Conservation (phyloP, 805 yeast genomes). For the Yarrowia yakushimensis region DNA sequence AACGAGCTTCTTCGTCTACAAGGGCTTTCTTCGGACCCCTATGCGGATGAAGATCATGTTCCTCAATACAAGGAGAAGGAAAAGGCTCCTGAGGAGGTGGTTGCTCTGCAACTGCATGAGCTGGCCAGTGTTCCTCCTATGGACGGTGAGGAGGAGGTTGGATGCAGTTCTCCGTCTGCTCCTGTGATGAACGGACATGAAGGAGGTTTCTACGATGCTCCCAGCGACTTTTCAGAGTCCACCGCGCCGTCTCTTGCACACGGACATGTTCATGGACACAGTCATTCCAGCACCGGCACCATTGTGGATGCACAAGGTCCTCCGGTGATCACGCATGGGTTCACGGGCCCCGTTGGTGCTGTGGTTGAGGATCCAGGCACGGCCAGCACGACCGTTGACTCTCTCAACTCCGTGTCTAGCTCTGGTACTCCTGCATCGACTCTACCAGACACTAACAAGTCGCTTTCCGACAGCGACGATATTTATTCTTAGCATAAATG, state of each 20-base stretch:
- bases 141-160: neutral
- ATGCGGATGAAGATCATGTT: conserved; percentile 11
- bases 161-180: neutral
- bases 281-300: neutral
- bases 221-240: neutral
- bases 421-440: conserved; percentile 25
- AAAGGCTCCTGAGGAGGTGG: neutral
- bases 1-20: neutral
- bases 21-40: neutral
- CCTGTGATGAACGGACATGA: neutral
- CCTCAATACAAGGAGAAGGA: conserved; percentile 21
- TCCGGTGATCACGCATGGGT: neutral
- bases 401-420: neutral
- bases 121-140: conserved; percentile 5
- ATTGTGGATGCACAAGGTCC: neutral
- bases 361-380: neutral
- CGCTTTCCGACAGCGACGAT: conserved; percentile 22
- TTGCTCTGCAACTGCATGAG: neutral
- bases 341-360: neutral
- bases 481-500: conserved; percentile 23
- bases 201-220: neutral
- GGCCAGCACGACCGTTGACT: neutral
- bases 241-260: neutral
- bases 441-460: conserved; percentile 12
- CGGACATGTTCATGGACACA: neutral